Percentiles rank a stretch among this genome's conserved stretches.
Conservation (phyloP, 805 yeast species). For the Candida verbasci region DNA sequence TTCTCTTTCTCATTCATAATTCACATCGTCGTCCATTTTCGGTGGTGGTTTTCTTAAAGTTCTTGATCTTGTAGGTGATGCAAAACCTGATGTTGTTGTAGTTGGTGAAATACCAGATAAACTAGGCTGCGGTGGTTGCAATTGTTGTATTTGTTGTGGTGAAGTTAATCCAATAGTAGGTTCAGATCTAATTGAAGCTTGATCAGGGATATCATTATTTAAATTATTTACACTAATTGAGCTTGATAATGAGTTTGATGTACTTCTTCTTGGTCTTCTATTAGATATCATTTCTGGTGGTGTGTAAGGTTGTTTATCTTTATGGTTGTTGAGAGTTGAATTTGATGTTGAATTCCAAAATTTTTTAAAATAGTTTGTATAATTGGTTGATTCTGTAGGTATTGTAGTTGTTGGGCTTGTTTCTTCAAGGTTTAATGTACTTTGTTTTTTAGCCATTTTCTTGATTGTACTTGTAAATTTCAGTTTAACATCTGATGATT, state of each 20-base stretch:
- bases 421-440: conserved; percentile 11
- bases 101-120: no score
- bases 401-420: neutral
- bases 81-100: neutral
- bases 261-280: conserved; percentile 33
- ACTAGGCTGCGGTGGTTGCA: neutral
- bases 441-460: conserved; percentile 21
- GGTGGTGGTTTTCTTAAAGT: conserved; percentile 8
- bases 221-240: conserved; percentile 9
- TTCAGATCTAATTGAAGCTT: conserved; percentile 7
- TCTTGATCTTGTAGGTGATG: conserved; percentile 1
- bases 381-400: neutral
- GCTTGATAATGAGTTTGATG: neutral
- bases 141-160: no score
- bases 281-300: conserved; percentile 70
- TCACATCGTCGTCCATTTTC: neutral
- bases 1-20: no score
- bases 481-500: neutral
- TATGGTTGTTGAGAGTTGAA: no score
- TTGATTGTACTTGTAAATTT: conserved; percentile 17
- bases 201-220: no score
- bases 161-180: conserved; percentile 8
- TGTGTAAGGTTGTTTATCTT: conserved; percentile 19
- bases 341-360: conserved; percentile 35
- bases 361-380: conserved; percentile 43